Evolutionary conservation across 2,329 filamentous ascomycete genomes (phyloP).

Genomic region (Fusarium sp.): DNA sequence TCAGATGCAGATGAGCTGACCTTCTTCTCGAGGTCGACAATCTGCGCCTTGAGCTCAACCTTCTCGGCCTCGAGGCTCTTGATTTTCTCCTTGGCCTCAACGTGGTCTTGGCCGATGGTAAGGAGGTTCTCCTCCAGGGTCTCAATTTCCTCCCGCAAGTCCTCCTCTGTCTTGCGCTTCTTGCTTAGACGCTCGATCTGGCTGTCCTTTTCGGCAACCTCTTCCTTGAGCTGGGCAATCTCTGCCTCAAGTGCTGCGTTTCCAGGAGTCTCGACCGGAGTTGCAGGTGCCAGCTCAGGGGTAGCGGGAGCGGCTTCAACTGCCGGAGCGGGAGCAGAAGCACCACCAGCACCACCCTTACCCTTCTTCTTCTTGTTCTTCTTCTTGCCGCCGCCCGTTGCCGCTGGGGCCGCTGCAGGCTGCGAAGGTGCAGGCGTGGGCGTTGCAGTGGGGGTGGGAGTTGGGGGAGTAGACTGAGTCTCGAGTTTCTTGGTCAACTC

Average conservation of each 20-base stretch:
- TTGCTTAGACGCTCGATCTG: slow-evolving; percentile 78
- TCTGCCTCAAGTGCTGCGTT: slow-evolving; percentile 60
- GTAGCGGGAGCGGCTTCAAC: slow-evolving; percentile 52
- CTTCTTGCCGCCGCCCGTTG: slow-evolving; percentile 53
- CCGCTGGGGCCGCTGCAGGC: slow-evolving; percentile 40
- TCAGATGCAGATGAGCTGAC: slow-evolving; percentile 58
- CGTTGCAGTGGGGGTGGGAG: slow-evolving; percentile 34
- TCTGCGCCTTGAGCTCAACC: slow-evolving; percentile 68
- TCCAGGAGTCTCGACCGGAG: slow-evolving; percentile 45
- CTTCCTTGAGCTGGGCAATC: slow-evolving; percentile 62
- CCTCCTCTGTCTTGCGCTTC: slow-evolving; percentile 81
- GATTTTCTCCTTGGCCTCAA: slow-evolving; percentile 82
- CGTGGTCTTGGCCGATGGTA: slow-evolving; percentile 83
- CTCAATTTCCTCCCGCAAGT: slow-evolving; percentile 87
- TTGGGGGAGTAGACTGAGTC: slow-evolving; percentile 23
- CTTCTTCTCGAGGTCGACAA: slow-evolving; percentile 78
- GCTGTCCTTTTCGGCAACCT: slow-evolving; percentile 74
- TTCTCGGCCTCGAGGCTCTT: slow-evolving; percentile 80
- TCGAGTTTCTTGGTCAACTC: slow-evolving; percentile 61
- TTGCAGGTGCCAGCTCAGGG: slow-evolving; percentile 50
- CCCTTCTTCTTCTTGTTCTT: slow-evolving; percentile 95
- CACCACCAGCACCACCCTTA: slow-evolving; percentile 71
- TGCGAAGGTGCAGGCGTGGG: slow-evolving; percentile 43
- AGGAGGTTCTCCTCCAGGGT: slow-evolving; percentile 83
- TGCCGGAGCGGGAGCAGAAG: slow-evolving; percentile 47